Evolutionary conservation across 129 eudicot species (phyloP).

Genomic region (sunflower (Helianthus annuus)): DNA sequence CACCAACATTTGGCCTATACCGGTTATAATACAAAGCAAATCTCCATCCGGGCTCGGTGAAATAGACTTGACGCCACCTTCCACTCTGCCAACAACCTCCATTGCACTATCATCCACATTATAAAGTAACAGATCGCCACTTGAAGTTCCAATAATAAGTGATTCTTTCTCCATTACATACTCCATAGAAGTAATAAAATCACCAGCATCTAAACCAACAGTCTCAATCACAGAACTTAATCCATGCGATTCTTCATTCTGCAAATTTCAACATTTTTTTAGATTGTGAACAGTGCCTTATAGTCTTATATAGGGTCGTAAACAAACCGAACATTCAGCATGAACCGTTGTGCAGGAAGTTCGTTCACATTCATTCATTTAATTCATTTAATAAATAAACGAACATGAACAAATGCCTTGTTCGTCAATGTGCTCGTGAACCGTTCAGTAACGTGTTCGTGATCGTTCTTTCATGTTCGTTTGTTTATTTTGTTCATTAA

Average conservation of each 20-base stretch:
- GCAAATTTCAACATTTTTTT: constrained; percentile 19
- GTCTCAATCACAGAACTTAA: constrained; percentile 37
- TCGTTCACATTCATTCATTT: too few species aligned
- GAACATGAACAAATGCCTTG: too few species aligned
- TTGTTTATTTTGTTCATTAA: too few species aligned
- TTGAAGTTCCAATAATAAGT: constrained; percentile 75
- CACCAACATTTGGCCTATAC: constrained; percentile 79
- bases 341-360: too few species aligned
- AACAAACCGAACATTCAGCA: too few species aligned
- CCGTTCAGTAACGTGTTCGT: too few species aligned
- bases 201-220: constrained; percentile 76
- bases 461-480: too few species aligned
- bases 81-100: constrained; percentile 83
- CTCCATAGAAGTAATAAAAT: constrained; percentile 72
- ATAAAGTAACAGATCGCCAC: constrained; percentile 69
- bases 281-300: constrained; percentile 3
- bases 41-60: constrained; percentile 99
- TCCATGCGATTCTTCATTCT: constrained; percentile 54
- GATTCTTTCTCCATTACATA: constrained; percentile 98
- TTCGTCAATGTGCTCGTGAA: too few species aligned
- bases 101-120: constrained; percentile 58
- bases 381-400: too few species aligned
- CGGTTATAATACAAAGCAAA: constrained; percentile 77
- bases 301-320: too few species aligned
- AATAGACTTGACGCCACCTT: constrained; percentile 91